phyloP scores from a whole-genome alignment of 169 alveolate genomes.

The Plasmodium blacklocki region DNA sequence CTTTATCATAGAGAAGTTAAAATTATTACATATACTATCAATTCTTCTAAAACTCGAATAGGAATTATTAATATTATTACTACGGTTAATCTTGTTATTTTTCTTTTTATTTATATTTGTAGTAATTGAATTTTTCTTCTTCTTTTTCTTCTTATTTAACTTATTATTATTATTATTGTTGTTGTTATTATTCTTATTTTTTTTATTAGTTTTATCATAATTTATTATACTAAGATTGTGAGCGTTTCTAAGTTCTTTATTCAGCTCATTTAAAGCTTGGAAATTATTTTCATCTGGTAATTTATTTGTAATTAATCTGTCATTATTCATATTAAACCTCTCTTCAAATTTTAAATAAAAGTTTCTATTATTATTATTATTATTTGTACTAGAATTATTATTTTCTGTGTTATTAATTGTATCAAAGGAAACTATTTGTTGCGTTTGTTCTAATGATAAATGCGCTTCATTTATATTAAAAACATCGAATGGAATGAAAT shows the following conservation, averaged over 20 bases:
- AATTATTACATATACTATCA: conserved; percentile 25
- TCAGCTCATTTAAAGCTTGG: conserved; percentile 4
- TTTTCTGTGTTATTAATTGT: neutral
- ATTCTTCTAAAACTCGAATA: neutral
- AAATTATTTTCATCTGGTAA: conserved; percentile 1
- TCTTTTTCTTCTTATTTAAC: neutral
- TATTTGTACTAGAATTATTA: conserved; percentile 2
- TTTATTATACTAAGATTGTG: too few species aligned
- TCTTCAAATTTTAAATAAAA: conserved; percentile 19
- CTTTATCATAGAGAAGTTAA: conserved; percentile 39
- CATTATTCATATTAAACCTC: neutral
- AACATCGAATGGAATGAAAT: neutral
- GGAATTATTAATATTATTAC: neutral
- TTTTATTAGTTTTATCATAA: neutral
- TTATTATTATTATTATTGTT: neutral
- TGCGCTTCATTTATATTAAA: neutral
- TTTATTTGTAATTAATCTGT: neutral
- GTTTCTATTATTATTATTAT: conserved; percentile 4
- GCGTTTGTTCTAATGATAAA: too few species aligned
- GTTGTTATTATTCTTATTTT: neutral
- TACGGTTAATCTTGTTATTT: neutral
- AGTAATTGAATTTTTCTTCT: neutral
- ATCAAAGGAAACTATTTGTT: neutral
- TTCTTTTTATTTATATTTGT: neutral
- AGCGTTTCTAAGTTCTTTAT: neutral